Percentiles rank a stretch among this genome's conserved stretches.
phyloP scores from a whole-genome alignment of 2,329 filamentous ascomycete species.

The Penicillium sp. region DNA sequence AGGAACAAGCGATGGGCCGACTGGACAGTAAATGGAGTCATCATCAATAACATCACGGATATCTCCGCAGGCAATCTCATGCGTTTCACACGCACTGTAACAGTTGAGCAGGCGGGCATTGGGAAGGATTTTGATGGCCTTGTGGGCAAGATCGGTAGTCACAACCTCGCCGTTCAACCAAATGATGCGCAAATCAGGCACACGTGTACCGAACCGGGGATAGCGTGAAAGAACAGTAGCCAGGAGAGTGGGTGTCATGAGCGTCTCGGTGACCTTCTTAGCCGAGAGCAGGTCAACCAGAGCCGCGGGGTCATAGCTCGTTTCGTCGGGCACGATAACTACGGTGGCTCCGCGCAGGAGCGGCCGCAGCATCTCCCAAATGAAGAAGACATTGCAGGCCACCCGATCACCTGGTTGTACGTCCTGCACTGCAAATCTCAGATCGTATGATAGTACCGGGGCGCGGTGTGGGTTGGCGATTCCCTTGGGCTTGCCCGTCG shows the following conservation, averaged over 20 bases:
- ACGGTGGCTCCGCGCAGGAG: slow-evolving; percentile 73
- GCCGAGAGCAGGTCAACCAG: slow-evolving; percentile 67
- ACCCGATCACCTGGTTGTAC: slow-evolving; percentile 63
- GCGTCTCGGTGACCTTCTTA: slow-evolving; percentile 70
- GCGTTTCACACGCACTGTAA: slow-evolving; percentile 79
- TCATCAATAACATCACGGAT: slow-evolving; percentile 64
- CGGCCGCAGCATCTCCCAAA: slow-evolving; percentile 80
- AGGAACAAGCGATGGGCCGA: slow-evolving; percentile 67
- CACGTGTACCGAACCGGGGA: too few species aligned
- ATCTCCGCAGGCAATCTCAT: slow-evolving; percentile 75
- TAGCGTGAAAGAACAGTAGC: slow-evolving; percentile 47
- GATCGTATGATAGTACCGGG: slow-evolving; percentile 68
- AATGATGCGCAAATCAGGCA: slow-evolving; percentile 56
- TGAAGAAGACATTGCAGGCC: slow-evolving; percentile 84
- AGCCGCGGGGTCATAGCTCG: slow-evolving; percentile 72
- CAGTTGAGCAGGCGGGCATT: slow-evolving; percentile 65
- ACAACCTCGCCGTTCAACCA: slow-evolving; percentile 85
- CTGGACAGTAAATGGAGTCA: slow-evolving; percentile 67
- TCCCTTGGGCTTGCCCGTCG: slow-evolving; percentile 75
- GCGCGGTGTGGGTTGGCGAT: slow-evolving; percentile 77
- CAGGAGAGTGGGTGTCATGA: slow-evolving; percentile 79
- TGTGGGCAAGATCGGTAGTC: slow-evolving; percentile 66
- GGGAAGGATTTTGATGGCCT: too few species aligned
- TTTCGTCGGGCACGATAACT: slow-evolving; percentile 70
- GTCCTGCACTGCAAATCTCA: slow-evolving; percentile 69